These are phyloP conservation scores for Dendrostoma leiphaemia DNA, from an alignment of 2,329 filamentous ascomycete species.

Conservation along the genomic window DNA sequence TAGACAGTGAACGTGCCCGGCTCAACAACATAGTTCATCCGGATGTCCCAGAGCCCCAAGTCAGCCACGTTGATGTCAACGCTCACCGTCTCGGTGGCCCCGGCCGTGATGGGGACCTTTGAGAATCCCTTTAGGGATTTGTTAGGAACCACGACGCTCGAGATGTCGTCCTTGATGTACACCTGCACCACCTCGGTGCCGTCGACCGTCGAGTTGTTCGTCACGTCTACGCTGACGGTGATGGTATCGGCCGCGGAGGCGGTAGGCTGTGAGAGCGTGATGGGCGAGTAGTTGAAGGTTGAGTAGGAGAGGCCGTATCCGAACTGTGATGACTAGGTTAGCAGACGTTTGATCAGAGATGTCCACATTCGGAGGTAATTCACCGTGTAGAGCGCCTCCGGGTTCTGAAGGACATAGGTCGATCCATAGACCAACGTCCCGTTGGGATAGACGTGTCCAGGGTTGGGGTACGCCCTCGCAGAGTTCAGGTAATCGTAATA, in stretches of 20 bases:
- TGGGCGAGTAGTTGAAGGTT: conserved; percentile 57
- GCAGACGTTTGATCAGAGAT: too few relatives aligned
- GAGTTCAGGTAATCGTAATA: conserved; percentile 75
- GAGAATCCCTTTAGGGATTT: conserved; percentile 64
- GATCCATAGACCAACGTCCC: conserved; percentile 63
- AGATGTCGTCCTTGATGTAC: conserved; percentile 62
- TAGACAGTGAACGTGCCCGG: conserved; percentile 63
- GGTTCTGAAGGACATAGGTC: conserved; percentile 62
- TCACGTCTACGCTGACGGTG: conserved; percentile 60
- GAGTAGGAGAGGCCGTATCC: conserved; percentile 67
- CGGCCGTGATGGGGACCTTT: conserved; percentile 61
- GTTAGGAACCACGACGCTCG: conserved; percentile 63
- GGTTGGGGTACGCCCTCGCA: conserved; percentile 51
- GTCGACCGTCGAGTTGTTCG: conserved; percentile 54
- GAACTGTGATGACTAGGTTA: conserved; percentile 40
- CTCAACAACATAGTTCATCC: conserved; percentile 73
- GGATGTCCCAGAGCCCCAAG: conserved; percentile 55
- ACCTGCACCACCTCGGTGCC: conserved; percentile 68
- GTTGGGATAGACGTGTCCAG: conserved; percentile 52
- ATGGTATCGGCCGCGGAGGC: conserved; percentile 50
- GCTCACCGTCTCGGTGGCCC: conserved; percentile 51
- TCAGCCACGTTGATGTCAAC: conserved; percentile 55
- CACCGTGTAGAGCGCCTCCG: conserved; percentile 56
- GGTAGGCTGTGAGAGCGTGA: conserved; percentile 47
- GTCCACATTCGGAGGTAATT: too few relatives aligned